Conservation (phyloP, 2,329 filamentous ascomycete genomes). For the Aureobasidium melanogenum region DNA sequence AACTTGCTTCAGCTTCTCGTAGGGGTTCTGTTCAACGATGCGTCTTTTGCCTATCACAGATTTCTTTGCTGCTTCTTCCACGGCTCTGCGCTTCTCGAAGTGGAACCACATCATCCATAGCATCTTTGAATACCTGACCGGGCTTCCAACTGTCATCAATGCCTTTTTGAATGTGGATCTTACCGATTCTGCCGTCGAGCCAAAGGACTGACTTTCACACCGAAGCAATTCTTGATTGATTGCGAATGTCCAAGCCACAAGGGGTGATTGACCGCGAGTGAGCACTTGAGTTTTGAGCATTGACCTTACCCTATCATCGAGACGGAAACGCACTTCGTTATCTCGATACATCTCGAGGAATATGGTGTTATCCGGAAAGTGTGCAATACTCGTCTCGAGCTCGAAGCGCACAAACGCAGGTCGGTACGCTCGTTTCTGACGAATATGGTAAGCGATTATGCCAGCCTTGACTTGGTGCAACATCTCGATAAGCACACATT, state of each 20-base stretch:
- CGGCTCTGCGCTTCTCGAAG: conserved; percentile 17
- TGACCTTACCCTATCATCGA: conserved; percentile 68
- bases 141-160: conserved; percentile 25
- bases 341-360: conserved; percentile 66
- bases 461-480: conserved; percentile 60
- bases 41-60: not conserved
- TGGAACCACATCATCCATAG: conserved; percentile 23
- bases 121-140: conserved; percentile 22
- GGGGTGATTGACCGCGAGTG: conserved; percentile 21
- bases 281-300: conserved; percentile 43
- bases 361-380: conserved; percentile 68
- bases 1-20: conserved; percentile 14
- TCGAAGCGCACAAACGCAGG: conserved; percentile 56
- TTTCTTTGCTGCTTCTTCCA: not conserved
- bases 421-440: conserved; percentile 55
- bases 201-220: conserved; percentile 23
- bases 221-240: conserved; percentile 47
- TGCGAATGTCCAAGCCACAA: conserved; percentile 46
- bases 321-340: conserved; percentile 61
- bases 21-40: not conserved
- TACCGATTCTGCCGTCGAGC: conserved; percentile 22
- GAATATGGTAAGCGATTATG: conserved; percentile 59
- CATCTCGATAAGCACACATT: conserved; percentile 39
- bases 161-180: conserved; percentile 41
- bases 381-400: conserved; percentile 50